Evolutionary conservation across 352 stramenopile genomes (phyloP).

Genomic region (Phytophthora cactorum): DNA sequence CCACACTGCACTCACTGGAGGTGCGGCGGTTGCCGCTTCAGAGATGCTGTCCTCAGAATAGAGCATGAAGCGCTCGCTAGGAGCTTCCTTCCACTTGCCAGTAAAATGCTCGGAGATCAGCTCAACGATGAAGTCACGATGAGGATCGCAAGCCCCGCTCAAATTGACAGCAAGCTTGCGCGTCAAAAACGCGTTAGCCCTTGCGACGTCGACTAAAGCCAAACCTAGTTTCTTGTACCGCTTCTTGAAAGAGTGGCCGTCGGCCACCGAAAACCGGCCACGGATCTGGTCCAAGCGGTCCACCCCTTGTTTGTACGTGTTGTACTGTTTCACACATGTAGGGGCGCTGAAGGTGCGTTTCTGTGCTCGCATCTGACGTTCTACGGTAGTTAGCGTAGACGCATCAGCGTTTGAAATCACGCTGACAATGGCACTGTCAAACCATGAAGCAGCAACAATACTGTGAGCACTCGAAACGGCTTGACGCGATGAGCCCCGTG

Average conservation of each 20-base stretch:
- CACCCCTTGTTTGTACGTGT: not conserved
- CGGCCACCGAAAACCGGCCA: not conserved
- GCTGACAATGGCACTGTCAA: constrained; percentile 29
- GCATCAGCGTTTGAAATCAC: constrained; percentile 24
- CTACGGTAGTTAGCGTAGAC: constrained; percentile 15
- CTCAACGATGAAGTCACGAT: not conserved
- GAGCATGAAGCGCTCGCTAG: not conserved
- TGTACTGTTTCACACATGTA: constrained; percentile 7
- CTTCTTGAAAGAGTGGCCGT: constrained; percentile 10
- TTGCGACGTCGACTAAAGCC: not conserved
- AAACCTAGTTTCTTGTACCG: constrained; percentile 1
- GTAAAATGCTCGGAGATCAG: not conserved
- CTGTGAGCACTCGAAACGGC: constrained; percentile 6
- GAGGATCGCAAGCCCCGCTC: not conserved
- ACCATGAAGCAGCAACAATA: constrained; percentile 33
- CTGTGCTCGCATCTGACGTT: constrained; percentile 1
- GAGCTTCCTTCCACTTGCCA: not conserved
- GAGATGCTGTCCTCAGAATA: not conserved
- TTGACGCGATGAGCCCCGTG: constrained; percentile 13
- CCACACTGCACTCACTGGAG: not conserved
- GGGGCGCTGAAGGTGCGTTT: constrained; percentile 1
- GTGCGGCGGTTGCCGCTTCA: not conserved
- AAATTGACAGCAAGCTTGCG: not conserved
- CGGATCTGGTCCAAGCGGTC: constrained; percentile 5
- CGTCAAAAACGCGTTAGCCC: not conserved